phyloP scores from a whole-genome alignment of 2,329 filamentous ascomycete species.

The Diplodia sapinea region DNA sequence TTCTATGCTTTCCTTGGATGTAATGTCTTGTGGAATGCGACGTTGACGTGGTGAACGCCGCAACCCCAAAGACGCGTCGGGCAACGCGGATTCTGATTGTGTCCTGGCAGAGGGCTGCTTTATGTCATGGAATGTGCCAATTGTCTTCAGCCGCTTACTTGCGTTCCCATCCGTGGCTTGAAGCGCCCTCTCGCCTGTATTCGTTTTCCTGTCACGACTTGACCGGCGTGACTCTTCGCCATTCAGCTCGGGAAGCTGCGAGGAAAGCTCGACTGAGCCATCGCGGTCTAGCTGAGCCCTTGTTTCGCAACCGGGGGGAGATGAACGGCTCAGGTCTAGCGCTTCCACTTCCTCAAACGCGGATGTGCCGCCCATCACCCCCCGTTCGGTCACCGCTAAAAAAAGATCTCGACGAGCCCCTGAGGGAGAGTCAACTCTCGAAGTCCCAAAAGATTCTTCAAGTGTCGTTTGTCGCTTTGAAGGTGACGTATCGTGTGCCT shows the following conservation, averaged over 20 bases:
- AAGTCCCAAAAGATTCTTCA: slow-evolving; percentile 10
- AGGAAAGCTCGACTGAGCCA: not conserved
- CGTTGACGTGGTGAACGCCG: slow-evolving; percentile 39
- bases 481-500: not conserved
- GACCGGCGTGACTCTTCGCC: not conserved
- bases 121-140: too few relatives aligned
- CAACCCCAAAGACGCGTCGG: not conserved
- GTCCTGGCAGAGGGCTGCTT: not conserved
- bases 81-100: not conserved
- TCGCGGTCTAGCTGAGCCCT: not conserved
- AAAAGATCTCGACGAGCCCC: not conserved
- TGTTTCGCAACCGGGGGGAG: not conserved
- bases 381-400: not conserved
- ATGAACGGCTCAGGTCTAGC: slow-evolving; percentile 25
- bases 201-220: not conserved
- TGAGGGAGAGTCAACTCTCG: not conserved
- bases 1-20: slow-evolving; percentile 41
- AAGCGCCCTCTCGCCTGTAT: not conserved
- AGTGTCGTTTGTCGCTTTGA: slow-evolving; percentile 20
- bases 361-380: not conserved
- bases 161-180: not conserved
- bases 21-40: slow-evolving; percentile 8
- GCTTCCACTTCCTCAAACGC: slow-evolving; percentile 26
- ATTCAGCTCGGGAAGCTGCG: not conserved
- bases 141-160: not conserved